These are phyloP conservation scores for Cladochytrium tenue DNA, from an alignment of 371 early-diverging fungal species.

Conservation along the genomic window DNA sequence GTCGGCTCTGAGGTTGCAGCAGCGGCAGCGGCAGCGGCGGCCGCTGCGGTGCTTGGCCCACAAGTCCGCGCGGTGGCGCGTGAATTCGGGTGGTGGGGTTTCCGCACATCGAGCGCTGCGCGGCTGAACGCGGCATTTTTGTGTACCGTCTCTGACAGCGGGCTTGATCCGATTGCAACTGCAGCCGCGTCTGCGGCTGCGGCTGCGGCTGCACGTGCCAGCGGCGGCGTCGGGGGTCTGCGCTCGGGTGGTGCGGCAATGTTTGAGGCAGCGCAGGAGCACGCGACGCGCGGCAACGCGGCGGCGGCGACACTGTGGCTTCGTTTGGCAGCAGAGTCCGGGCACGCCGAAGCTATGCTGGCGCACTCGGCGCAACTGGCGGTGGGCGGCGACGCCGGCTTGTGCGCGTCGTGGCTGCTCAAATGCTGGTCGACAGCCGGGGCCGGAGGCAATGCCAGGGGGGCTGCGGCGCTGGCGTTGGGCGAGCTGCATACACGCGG, in stretches of 20 bases:
- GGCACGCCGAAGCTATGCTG: slow-evolving; percentile 16
- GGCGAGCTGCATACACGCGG: slow-evolving; percentile 32
- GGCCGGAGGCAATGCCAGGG: slow-evolving; percentile 7
- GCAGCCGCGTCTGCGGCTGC: too few relatives aligned
- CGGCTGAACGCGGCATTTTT: too few relatives aligned
- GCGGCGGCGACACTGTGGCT: slow-evolving; percentile 14
- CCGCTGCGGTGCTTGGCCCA: too few relatives aligned
- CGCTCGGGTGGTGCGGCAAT: too few relatives aligned
- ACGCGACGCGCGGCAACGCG: slow-evolving; percentile 11
- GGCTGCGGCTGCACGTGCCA: neutral
- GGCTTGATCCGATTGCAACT: neutral
- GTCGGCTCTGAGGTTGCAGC: too few relatives aligned
- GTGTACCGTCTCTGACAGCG: slow-evolving; percentile 8
- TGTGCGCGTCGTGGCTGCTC: slow-evolving; percentile 19
- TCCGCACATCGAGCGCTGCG: too few relatives aligned
- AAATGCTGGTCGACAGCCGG: slow-evolving; percentile 28
- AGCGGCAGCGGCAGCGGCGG: too few relatives aligned
- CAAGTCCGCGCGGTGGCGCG: too few relatives aligned
- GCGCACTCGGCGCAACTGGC: slow-evolving; percentile 13
- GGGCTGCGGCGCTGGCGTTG: slow-evolving; percentile 25
- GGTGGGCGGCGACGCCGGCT: slow-evolving; percentile 17
- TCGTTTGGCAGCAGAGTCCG: slow-evolving; percentile 15
- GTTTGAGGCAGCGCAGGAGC: slow-evolving; percentile 12
- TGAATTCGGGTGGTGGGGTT: too few relatives aligned
- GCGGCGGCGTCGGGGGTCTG: too few relatives aligned